Percentiles rank a stretch among this genome's conserved stretches.
Conservation (phyloP, 1,284 basidiomycete genomes). For the Meripilus lineatus region DNA sequence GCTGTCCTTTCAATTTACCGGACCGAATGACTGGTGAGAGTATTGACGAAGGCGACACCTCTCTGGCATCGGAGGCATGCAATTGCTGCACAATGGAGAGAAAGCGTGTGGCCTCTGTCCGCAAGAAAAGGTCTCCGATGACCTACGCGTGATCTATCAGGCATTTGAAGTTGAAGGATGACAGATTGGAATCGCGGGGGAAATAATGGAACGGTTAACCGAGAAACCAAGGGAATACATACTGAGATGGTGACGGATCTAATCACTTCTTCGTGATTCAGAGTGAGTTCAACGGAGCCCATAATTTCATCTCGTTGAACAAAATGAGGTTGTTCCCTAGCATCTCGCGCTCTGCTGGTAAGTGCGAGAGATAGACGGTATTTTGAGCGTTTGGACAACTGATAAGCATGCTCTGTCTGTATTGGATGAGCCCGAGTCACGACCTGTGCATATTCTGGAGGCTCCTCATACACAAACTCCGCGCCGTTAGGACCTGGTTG, state of each 20-base stretch:
- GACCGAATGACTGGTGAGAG: slow-evolving; percentile 19
- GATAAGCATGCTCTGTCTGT: slow-evolving; percentile 15
- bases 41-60: too few species aligned
- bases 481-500: too few species aligned
- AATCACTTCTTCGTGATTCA: slow-evolving; percentile 39
- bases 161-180: background rate
- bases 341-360: slow-evolving; percentile 33
- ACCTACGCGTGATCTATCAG: slow-evolving; percentile 3
- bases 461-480: too few species aligned
- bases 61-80: slow-evolving; percentile 7
- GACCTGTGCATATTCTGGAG: too few species aligned
- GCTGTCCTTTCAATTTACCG: slow-evolving; percentile 41
- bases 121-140: slow-evolving; percentile 22
- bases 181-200: background rate
- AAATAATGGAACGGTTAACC: too few species aligned
- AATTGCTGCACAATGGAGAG: slow-evolving; percentile 35
- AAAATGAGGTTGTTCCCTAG: slow-evolving; percentile 34
- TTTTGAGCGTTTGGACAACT: slow-evolving; percentile 17
- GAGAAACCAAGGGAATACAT: slow-evolving; percentile 14
- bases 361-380: slow-evolving; percentile 41
- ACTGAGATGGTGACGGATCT: slow-evolving; percentile 40
- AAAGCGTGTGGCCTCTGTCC: slow-evolving; percentile 35
- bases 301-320: slow-evolving; percentile 39
- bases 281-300: slow-evolving; percentile 40
- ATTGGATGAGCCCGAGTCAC: too few species aligned